A percentile compares a stretch with the other conserved stretches of the same genome.
These are phyloP conservation scores for Mytilinidion resinicola DNA, from an alignment of 495 filamentous ascomycete genomes.

Conservation along the genomic window DNA sequence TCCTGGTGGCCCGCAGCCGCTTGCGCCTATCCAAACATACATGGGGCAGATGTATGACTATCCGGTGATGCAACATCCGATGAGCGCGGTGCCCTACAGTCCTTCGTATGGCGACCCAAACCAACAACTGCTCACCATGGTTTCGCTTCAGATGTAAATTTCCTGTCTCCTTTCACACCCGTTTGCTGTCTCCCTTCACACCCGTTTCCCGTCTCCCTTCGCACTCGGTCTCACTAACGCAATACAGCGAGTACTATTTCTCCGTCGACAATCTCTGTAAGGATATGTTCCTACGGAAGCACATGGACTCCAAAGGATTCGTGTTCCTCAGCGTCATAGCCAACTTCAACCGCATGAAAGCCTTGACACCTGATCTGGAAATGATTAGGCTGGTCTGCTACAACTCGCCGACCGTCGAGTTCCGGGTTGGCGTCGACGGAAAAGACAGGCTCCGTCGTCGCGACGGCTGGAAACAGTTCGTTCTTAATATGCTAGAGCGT, in stretches of 20 bases:
- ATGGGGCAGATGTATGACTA: constrained; percentile 26
- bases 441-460: constrained; percentile 71
- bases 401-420: constrained; percentile 62
- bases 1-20: constrained; percentile 17
- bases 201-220: neutral
- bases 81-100: constrained; percentile 59
- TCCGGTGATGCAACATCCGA: constrained; percentile 45
- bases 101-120: constrained; percentile 52
- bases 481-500: constrained; percentile 57
- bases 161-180: neutral
- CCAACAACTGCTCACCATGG: constrained; percentile 49
- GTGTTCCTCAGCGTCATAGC: constrained; percentile 73
- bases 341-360: constrained; percentile 75
- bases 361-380: constrained; percentile 64
- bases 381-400: constrained; percentile 68
- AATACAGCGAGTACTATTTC: constrained; percentile 80
- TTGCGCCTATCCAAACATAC: constrained; percentile 28
- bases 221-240: constrained; percentile 19
- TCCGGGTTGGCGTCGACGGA: constrained; percentile 62
- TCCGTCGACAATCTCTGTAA: constrained; percentile 95
- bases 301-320: constrained; percentile 93
- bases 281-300: constrained; percentile 77
- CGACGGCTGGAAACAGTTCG: constrained; percentile 75
- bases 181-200: no score
- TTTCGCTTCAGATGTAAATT: constrained; percentile 63